Evolutionary conservation across 768 basidiomycete species (phyloP), one percentile per base, ranked within the genome.

Genomic region (Pisolithus marmoratus): DNA sequence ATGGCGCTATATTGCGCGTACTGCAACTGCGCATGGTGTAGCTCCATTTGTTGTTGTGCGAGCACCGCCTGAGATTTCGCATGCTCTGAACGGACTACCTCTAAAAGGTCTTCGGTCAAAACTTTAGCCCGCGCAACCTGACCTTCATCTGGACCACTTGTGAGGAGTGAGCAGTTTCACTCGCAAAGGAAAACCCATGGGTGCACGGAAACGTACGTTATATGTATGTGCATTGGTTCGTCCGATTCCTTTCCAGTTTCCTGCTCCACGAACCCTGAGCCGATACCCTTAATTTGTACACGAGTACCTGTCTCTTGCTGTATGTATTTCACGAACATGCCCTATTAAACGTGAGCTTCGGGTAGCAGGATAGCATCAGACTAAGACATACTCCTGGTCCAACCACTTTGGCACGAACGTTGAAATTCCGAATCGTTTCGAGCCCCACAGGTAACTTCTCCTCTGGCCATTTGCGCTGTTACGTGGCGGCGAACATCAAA

Each of bases 311-410:
- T 99, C 70, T 99, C 95, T 60, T 87, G 81, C 69, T 99, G 95
- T 46, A 98, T 98, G 65, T 94, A 94, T 71, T 99, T 99, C 58
- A 99, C 95, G 63, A 97, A 99, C 57, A 92, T 85, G 58, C 94
- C 94, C 89, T 66, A 47, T 9, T 36, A 5, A 23, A 34, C 29
- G 7, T 23, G 54, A 40, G 48, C 17, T 22, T n/a, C 15, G 3
- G 8, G 8, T n/a, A 14, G 8, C 23, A 20, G 7, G 4, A 34
- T 20, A 4, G 23, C 1, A 12, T 22, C 11, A 11, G 14, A 15
- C 36, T 26, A 2, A 15, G 11, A 75, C 82, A 53, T 68, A 94
- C 93, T 56, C 83, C 84, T 12, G 95, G 95, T 14, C 95, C 95
- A 26, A 98, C 95, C 19, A 97, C 93, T 69, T 99, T 99, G 22